phyloP scores from a whole-genome alignment of 805 yeast species.

The Starmerella scarabaei region DNA sequence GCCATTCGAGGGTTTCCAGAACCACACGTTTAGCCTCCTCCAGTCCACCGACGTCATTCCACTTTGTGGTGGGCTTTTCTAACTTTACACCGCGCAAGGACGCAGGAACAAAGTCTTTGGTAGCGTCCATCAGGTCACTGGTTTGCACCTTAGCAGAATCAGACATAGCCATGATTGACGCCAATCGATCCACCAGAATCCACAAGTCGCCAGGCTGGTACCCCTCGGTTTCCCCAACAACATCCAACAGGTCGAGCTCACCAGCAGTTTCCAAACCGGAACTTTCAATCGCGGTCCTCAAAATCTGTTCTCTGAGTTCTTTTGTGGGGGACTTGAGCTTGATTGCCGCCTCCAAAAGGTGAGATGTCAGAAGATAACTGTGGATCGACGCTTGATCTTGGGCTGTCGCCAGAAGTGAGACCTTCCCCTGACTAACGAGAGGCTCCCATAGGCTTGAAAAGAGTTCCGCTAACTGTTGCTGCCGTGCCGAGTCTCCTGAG shows the following conservation, averaged over 20 bases:
- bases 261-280: constrained; percentile 29
- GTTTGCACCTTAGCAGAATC: constrained; percentile 3
- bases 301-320: constrained; percentile 38
- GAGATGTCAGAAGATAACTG: constrained; percentile 47
- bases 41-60: constrained; percentile 88
- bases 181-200: constrained; percentile 50
- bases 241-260: constrained; percentile 28
- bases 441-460: constrained; percentile 38
- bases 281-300: constrained; percentile 33
- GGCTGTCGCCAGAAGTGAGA: constrained; percentile 51
- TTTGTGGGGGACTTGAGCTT: constrained; percentile 60
- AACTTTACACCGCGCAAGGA: constrained; percentile 76
- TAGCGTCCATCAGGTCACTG: constrained; percentile 39
- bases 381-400: constrained; percentile 55
- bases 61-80: constrained; percentile 58
- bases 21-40: constrained; percentile 59
- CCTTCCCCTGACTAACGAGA: constrained; percentile 30
- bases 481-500: constrained; percentile 41
- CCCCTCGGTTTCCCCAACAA: constrained; percentile 69
- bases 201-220: constrained; percentile 73
- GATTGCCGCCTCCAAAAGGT: constrained; percentile 51
- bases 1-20: constrained; percentile 91
- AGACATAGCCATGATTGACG: constrained; percentile 12
- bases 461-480: constrained; percentile 54
- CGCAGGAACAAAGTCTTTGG: constrained; percentile 64